A percentile compares a stretch with the other conserved stretches of the same genome.
Evolutionary conservation across 2,329 filamentous ascomycete genomes (phyloP).

Genomic region (Onygena corvina): DNA sequence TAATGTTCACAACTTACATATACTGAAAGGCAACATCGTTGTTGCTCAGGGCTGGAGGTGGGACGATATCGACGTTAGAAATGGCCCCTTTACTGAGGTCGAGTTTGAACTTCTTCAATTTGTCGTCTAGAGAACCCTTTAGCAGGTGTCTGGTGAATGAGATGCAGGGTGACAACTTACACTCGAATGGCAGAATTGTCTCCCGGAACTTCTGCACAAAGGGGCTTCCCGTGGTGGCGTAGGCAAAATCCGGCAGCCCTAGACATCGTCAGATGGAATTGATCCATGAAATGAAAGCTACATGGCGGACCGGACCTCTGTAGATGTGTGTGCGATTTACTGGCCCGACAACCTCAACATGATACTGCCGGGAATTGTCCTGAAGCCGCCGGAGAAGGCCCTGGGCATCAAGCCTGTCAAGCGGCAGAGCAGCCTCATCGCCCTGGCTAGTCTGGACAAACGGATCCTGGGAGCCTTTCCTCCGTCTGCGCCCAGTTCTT

Average conservation of each 20-base stretch:
- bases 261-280: slow-evolving; percentile 5
- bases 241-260: slow-evolving; percentile 77
- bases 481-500: slow-evolving; percentile 74
- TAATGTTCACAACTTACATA: slow-evolving; percentile 25
- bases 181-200: slow-evolving; percentile 57
- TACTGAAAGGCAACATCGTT: slow-evolving; percentile 60
- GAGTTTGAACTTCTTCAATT: slow-evolving; percentile 55
- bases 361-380: slow-evolving; percentile 58
- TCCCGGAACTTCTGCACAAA: slow-evolving; percentile 62
- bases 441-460: slow-evolving; percentile 42
- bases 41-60: slow-evolving; percentile 66
- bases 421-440: slow-evolving; percentile 19
- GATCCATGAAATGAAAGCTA: background rate
- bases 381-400: slow-evolving; percentile 51
- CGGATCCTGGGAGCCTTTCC: slow-evolving; percentile 59
- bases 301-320: slow-evolving; percentile 55
- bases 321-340: slow-evolving; percentile 78
- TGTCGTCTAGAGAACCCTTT: slow-evolving; percentile 34
- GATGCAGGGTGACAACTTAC: slow-evolving; percentile 35
- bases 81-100: slow-evolving; percentile 49
- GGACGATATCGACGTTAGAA: slow-evolving; percentile 57
- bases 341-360: slow-evolving; percentile 57
- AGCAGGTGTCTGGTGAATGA: slow-evolving; percentile 5
- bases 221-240: slow-evolving; percentile 53
- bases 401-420: slow-evolving; percentile 37